Conservation (phyloP, 78 protist genomes). For the Dictyostelium capitatum region DNA sequence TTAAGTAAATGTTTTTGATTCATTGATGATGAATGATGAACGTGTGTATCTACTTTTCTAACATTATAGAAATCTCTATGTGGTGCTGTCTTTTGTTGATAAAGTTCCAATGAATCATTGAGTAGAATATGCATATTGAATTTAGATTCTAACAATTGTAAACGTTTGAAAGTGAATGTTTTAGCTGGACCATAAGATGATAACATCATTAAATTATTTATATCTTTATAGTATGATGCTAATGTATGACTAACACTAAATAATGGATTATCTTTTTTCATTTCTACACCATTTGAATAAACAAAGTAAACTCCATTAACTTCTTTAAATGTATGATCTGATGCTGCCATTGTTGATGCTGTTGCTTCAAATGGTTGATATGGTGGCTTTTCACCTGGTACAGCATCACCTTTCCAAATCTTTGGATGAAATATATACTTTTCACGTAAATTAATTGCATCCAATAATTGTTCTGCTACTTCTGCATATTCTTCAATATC, state of each 20-base stretch:
- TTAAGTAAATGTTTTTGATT: slow-evolving; percentile 96
- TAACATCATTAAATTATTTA: slow-evolving; percentile 60
- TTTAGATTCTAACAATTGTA: slow-evolving; percentile 60
- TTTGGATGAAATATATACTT: slow-evolving; percentile 70
- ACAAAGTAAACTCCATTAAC: slow-evolving; percentile 77
- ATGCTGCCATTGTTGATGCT: neutral
- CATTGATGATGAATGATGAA: slow-evolving; percentile 97
- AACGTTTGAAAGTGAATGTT: slow-evolving; percentile 69
- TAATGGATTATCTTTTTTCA: slow-evolving; percentile 16
- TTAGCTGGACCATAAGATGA: slow-evolving; percentile 78
- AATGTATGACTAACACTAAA: slow-evolving; percentile 4
- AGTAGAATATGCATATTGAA: slow-evolving; percentile 80
- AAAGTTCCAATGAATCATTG: slow-evolving; percentile 69
- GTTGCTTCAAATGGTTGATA: slow-evolving; percentile 50
- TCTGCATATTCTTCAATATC: slow-evolving; percentile 78
- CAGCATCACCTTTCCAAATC: slow-evolving; percentile 53
- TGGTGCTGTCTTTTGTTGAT: slow-evolving; percentile 82
- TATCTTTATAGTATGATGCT: slow-evolving; percentile 57
- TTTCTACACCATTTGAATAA: slow-evolving; percentile 34
- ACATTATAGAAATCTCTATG: slow-evolving; percentile 98
- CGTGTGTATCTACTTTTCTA: slow-evolving; percentile 98
- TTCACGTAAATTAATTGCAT: slow-evolving; percentile 53
- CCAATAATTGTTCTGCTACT: slow-evolving; percentile 62
- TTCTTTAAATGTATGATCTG: slow-evolving; percentile 53
- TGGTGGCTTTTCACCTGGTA: slow-evolving; percentile 60